Conservation (phyloP, 164 flowering plant species). For the Magnolia changhungtana region DNA sequence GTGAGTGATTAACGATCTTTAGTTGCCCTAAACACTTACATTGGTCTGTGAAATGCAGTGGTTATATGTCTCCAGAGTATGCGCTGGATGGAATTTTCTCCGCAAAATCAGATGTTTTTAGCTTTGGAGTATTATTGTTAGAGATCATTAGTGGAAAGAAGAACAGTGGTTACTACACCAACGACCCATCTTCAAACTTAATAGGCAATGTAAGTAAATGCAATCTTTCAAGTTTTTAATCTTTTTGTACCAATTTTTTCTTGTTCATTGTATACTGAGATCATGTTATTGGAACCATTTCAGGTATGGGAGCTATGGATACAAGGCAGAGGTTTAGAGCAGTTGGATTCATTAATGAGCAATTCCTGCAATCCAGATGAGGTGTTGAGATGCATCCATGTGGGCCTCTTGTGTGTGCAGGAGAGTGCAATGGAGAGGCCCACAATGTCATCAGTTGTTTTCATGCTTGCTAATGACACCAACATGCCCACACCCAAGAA, state of each 20-base stretch:
- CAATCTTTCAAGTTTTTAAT: neutral
- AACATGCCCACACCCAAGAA: slow-evolving; percentile 24
- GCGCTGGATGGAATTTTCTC: slow-evolving; percentile 35
- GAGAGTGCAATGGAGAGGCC: slow-evolving; percentile 11
- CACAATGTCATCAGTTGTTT: slow-evolving; percentile 4
- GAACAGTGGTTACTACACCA: neutral
- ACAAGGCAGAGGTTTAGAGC: slow-evolving; percentile 8
- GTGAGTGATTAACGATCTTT: too few species aligned
- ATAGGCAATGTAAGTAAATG: neutral
- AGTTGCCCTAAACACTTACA: too few species aligned
- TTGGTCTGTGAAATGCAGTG: slow-evolving; percentile 23
- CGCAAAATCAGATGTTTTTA: slow-evolving; percentile 44
- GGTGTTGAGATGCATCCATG: slow-evolving; percentile 14
- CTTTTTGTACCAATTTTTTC: too few species aligned
- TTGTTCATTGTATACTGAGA: too few species aligned
- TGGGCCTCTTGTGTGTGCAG: slow-evolving; percentile 18
- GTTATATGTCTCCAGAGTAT: slow-evolving; percentile 47
- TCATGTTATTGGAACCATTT: neutral
- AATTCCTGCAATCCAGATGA: neutral
- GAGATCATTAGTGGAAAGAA: slow-evolving; percentile 33
- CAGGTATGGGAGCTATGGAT: slow-evolving; percentile 21
- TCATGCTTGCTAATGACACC: slow-evolving; percentile 8
- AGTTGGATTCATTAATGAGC: slow-evolving; percentile 6
- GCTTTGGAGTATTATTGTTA: slow-evolving; percentile 39
- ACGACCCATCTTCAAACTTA: neutral